These are phyloP conservation scores for Abrus pulchellus DNA, from an alignment of 306 rosid species.

Conservation along the genomic window DNA sequence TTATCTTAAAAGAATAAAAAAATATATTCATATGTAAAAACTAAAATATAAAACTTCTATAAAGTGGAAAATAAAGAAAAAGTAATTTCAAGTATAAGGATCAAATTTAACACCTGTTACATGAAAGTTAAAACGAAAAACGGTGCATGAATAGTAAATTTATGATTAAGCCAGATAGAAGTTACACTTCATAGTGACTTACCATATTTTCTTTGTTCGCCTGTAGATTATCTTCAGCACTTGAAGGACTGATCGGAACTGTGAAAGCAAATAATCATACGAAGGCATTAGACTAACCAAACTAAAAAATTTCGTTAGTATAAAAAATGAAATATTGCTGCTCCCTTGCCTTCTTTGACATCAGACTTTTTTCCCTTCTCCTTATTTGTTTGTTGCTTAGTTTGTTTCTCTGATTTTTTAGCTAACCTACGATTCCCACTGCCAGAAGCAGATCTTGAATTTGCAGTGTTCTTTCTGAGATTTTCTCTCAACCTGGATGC, in stretches of 20 bases:
- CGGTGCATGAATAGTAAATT: too few relatives aligned
- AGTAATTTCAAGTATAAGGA: too few relatives aligned
- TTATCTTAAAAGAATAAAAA: too few relatives aligned
- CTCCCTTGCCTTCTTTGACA: conserved; percentile 56
- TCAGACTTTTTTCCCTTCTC: conserved; percentile 58
- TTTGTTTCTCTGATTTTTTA: conserved; percentile 66
- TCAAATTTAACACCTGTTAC: too few relatives aligned
- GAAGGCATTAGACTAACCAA: conserved; percentile 14
- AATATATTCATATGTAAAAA: too few relatives aligned
- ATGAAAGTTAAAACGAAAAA: too few relatives aligned
- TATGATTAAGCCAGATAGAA: not conserved
- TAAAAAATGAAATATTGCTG: conserved; percentile 1
- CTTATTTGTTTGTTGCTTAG: conserved; percentile 54
- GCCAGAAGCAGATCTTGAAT: conserved; percentile 58
- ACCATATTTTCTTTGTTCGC: conserved; percentile 86
- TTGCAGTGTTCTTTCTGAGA: conserved; percentile 54
- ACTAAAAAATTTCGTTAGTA: not conserved
- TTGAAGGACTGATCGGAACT: conserved; percentile 56
- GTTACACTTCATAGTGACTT: conserved; percentile 18
- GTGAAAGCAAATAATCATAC: conserved; percentile 10
- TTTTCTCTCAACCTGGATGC: conserved; percentile 56
- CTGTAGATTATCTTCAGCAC: conserved; percentile 47
- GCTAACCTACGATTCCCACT: conserved; percentile 45
- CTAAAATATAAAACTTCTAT: too few relatives aligned
- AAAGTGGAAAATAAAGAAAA: too few relatives aligned